Percentiles rank a stretch among this genome's conserved stretches.
Evolutionary conservation across 1,284 basidiomycete species (phyloP).

Genomic region (Agaricales sp.): DNA sequence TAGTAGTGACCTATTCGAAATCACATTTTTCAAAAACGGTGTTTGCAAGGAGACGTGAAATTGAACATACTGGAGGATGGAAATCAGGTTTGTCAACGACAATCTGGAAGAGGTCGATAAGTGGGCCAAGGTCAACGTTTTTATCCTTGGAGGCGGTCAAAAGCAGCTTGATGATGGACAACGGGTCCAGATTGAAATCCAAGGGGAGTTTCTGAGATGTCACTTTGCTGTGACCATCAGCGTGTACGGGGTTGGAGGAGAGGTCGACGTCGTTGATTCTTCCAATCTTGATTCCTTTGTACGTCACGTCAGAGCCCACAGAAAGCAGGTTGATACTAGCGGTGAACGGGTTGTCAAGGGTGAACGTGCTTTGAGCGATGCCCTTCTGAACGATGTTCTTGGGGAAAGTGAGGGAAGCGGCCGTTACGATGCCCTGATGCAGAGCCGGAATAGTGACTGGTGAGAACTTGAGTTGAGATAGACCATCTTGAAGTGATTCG

Average conservation of each 20-base stretch:
- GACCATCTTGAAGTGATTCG: constrained; percentile 51
- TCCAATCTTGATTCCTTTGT: constrained; percentile 42
- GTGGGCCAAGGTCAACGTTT: constrained; percentile 53
- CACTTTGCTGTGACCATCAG: constrained; percentile 48
- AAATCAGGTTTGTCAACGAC: constrained; percentile 41
- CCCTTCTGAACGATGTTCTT: constrained; percentile 48
- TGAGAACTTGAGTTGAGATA: constrained; percentile 51
- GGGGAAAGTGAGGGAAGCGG: constrained; percentile 46
- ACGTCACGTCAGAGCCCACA: constrained; percentile 48
- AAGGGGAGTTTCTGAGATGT: constrained; percentile 54
- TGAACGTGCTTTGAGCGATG: constrained; percentile 44
- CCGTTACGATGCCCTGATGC: constrained; percentile 52
- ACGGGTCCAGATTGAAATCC: constrained; percentile 55
- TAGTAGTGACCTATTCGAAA: constrained; percentile 45
- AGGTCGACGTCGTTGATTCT: constrained; percentile 45
- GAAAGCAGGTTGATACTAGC: constrained; percentile 60
- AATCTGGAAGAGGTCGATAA: constrained; percentile 48
- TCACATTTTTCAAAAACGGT: too few relatives aligned
- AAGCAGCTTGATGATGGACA: constrained; percentile 53
- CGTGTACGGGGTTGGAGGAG: constrained; percentile 47
- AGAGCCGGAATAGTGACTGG: constrained; percentile 62
- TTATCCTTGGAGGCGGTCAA: constrained; percentile 41
- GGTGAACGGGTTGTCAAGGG: constrained; percentile 65
- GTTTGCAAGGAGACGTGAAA: neutral
- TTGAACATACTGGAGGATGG: constrained; percentile 32